Base-by-base conservation (phyloP, 1,284 basidiomycete species). In the Cystobasidium sp. region DNA sequence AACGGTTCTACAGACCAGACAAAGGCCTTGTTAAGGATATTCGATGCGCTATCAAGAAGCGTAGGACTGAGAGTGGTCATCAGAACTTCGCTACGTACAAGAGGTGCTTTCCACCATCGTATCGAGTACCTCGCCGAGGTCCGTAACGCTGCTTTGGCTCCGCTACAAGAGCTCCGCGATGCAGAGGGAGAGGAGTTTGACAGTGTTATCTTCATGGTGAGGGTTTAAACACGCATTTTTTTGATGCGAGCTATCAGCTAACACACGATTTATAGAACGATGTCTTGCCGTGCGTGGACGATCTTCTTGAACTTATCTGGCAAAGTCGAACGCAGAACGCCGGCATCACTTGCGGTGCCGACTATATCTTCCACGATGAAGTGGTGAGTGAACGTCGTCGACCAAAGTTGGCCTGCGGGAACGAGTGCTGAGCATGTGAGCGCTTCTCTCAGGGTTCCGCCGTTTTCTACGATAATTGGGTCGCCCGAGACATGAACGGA, bases 71-170 rank as follows among this genome's bases (percentile, higher is more conserved):
- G 94, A 59, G 88, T 97, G 75, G 91, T 90, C 78, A 97, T 97
- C 80, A 88, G 93, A 71, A 93, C 93, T 1, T 92, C 90, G 16
- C 91, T 90, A 85, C 89, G 94, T 78, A 94, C 91, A 6, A 86
- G 94, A 68, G 95, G 94, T 65, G 90, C 91, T n/a, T 97, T 97
- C 86, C 94, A 94, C 83, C 94, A 97, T 82, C 93, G 94, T 77
- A 97, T 97, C 85, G 95, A 97, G 83, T 97, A 97, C 84, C 89
- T 97, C 68, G 94, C 94, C 39, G 94, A 97, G 82, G 94, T 97
- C 43, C 90, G 94, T 77, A 97, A 97, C 81, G 90, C 92, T 44
- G 94, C 95, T 39, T 91, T 97, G 82, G 92, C 91, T 3, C 94
- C 94, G 0, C 84, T 97, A 31, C 91, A 94, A 83, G 94, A 97